phyloP scores from a whole-genome alignment of 441 rosid species.

The Croton laevigatus region DNA sequence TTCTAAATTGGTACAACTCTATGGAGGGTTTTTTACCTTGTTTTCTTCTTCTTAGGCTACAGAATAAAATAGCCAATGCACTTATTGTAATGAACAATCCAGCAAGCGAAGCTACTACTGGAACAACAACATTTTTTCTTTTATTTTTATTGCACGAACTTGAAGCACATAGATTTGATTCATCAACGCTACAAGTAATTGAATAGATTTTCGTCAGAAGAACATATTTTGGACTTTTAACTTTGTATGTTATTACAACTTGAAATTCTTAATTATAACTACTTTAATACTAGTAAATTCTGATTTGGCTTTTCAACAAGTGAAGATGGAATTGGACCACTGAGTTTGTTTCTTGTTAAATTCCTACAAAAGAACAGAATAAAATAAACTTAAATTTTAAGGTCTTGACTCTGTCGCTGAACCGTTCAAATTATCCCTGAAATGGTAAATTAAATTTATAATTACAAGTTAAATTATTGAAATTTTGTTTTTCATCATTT shows the following conservation, averaged over 20 bases:
- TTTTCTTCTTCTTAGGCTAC: constrained; percentile 29
- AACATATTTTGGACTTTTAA: too few relatives aligned
- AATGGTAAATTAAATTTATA: not conserved
- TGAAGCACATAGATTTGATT: constrained; percentile 32
- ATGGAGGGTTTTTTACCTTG: not conserved
- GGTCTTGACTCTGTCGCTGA: constrained; percentile 8
- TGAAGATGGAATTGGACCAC: constrained; percentile 29
- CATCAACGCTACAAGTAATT: constrained; percentile 14
- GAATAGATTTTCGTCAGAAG: not conserved
- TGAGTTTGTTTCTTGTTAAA: constrained; percentile 42
- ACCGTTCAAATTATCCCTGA: constrained; percentile 55
- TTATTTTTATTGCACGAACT: constrained; percentile 35
- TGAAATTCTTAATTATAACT: too few relatives aligned
- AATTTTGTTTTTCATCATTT: not conserved
- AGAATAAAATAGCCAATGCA: constrained; percentile 16
- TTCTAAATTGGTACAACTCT: too few relatives aligned
- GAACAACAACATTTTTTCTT: constrained; percentile 24
- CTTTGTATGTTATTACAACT: too few relatives aligned
- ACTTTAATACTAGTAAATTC: constrained; percentile 6
- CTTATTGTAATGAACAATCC: constrained; percentile 23
- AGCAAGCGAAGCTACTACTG: constrained; percentile 35
- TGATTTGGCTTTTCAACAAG: constrained; percentile 17
- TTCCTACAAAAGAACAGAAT: constrained; percentile 31
- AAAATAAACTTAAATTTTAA: too few relatives aligned
- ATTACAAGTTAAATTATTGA: too few relatives aligned